Conservation (phyloP, 2,329 filamentous ascomycete genomes). For the Dactylonectria macrodidyma region DNA sequence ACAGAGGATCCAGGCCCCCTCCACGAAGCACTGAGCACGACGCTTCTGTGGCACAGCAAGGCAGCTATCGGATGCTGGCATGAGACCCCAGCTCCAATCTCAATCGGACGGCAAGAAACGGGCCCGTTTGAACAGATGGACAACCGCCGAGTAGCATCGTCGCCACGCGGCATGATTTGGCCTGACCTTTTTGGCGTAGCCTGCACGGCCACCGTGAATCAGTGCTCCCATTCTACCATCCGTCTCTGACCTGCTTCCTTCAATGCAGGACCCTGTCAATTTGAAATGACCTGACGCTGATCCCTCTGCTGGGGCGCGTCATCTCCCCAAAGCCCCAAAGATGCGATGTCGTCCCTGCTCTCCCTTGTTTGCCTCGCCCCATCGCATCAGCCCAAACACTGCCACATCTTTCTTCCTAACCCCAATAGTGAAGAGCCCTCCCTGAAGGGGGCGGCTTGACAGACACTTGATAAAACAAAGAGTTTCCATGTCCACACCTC, state of each 20-base stretch:
- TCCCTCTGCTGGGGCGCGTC: constrained; percentile 2
- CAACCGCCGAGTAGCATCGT: constrained; percentile 1
- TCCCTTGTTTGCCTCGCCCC: constrained; percentile 1
- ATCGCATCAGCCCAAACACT: constrained; percentile 14
- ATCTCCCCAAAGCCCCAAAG: constrained; percentile 4
- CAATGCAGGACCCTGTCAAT: constrained; percentile 2
- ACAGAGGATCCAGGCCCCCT: background rate
- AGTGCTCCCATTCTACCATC: no score
- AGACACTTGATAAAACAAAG: constrained; percentile 1
- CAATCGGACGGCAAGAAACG: constrained; percentile 19
- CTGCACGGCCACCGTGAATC: constrained; percentile 1
- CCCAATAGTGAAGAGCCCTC: constrained; percentile 25
- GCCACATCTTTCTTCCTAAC: constrained; percentile 6
- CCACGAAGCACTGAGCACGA: no score
- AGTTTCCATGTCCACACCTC: constrained; percentile 2
- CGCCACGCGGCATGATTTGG: constrained; percentile 15
- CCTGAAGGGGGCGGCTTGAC: background rate
- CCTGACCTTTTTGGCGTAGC: background rate
- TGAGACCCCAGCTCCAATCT: background rate
- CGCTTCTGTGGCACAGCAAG: background rate
- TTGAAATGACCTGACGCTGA: background rate
- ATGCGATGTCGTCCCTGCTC: background rate
- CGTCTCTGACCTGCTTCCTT: no score
- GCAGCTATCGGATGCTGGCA: background rate
- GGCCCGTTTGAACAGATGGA: constrained; percentile 17